Evolutionary conservation across 805 yeast genomes (phyloP), one percentile per base, ranked within the genome.

Genomic region (Lipomyces kockii): DNA sequence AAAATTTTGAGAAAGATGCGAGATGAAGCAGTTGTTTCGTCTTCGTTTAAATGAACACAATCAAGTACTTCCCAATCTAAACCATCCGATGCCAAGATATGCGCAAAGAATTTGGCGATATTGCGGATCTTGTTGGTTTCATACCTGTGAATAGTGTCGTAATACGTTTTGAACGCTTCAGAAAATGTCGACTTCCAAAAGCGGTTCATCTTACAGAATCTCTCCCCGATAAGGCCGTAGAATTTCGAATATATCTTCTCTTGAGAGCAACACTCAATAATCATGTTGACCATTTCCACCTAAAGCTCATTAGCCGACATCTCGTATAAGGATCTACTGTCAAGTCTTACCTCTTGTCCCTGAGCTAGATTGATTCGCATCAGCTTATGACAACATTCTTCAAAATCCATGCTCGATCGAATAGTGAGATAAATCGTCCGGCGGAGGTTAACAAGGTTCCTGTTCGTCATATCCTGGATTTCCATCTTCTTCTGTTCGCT

Each of bases 381-480:
- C 5, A 95, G 78, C 76, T 93, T 93, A 77, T 93, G 98, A 0
- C 91, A 92, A 0, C 97, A 94, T 80, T 95, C 99, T 72, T 91
- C 97, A 4, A 93, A 87, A 0, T 96, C 88, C 88, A 94, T 85
- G 67, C 97, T 87, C 27, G 97, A 91, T 89, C 91, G 92, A 9
- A 95, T 80, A 0, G 94, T 89, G 35, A 93, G 79, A 73, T 94
- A 94, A 1, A 94, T 89, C 1, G 84, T 84, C 73, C 91, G 91
- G 72, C 91, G 91, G 72, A 87, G 86, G 61, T 87, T 86, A 1
- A 87, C 80, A 37, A 87, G 78, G 32, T 86, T 86, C 0, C 87
- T 79, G 58, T 89, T 89, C 0, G 97, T 90, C 82, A 89, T 78
- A 76, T 93, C 97, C 53, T 82, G 80, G 53, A 88, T 82, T 60